These are phyloP conservation scores for Boeremia exigua DNA, from an alignment of 2,329 filamentous ascomycete genomes.

Conservation along the genomic window DNA sequence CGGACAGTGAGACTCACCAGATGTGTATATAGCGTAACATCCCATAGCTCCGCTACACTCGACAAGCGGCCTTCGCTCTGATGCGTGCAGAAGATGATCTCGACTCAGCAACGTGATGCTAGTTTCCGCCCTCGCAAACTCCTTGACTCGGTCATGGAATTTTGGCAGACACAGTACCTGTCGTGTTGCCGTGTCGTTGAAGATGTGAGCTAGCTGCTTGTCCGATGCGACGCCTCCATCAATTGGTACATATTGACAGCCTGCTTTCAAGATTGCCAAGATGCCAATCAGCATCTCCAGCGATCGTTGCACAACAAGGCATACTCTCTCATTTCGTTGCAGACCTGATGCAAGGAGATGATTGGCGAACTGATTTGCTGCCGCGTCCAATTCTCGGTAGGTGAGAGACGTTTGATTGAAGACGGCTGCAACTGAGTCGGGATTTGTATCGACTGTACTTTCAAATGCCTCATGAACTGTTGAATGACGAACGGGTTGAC, in stretches of 20 bases:
- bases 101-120: constrained; percentile 26
- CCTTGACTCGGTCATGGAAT: constrained; percentile 36
- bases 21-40: constrained; percentile 57
- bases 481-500: constrained; percentile 19
- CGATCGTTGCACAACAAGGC: constrained; percentile 62
- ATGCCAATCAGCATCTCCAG: constrained; percentile 65
- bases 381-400: constrained; percentile 22
- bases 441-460: constrained; percentile 29
- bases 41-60: constrained; percentile 32
- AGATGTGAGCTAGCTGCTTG: constrained; percentile 54
- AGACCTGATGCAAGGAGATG: constrained; percentile 33
- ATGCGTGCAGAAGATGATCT: constrained; percentile 21
- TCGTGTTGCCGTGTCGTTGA: constrained; percentile 54
- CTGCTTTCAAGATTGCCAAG: constrained; percentile 62
- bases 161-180: constrained; percentile 57
- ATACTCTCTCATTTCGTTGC: constrained; percentile 53
- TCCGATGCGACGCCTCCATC: constrained; percentile 57
- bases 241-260: constrained; percentile 66
- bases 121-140: constrained; percentile 19
- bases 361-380: constrained; percentile 24
- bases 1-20: too few species aligned
- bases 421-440: constrained; percentile 31
- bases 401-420: constrained; percentile 20
- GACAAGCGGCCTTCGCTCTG: constrained; percentile 24
- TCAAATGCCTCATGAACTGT: constrained; percentile 39